Conservation (phyloP, 257 asterid genomes). For the Asclepias syriaca region DNA sequence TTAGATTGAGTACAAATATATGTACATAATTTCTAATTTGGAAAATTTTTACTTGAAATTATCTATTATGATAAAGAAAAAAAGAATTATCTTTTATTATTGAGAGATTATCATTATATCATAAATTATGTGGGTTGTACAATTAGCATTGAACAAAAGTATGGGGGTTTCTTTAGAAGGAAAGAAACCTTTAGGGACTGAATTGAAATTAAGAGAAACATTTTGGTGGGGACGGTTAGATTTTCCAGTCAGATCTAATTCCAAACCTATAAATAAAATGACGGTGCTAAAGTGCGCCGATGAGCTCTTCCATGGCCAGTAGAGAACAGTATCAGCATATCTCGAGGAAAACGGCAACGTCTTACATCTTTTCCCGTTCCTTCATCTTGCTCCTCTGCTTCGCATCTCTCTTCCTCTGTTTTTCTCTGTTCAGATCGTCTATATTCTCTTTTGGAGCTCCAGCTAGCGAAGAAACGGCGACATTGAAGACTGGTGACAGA, state of each 20-base stretch:
- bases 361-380: slow-evolving; percentile 33
- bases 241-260: not conserved
- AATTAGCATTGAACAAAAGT: not conserved
- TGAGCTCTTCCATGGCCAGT: slow-evolving; percentile 44
- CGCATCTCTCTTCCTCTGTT: slow-evolving; percentile 43
- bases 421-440: slow-evolving; percentile 47
- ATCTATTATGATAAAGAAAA: no score
- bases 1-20: no score
- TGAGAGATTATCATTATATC: not conserved
- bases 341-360: slow-evolving; percentile 38
- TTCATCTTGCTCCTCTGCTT: slow-evolving; percentile 49
- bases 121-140: no score
- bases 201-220: not conserved
- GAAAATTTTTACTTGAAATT: no score
- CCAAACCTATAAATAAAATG: slow-evolving; percentile 4
- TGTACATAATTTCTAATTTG: no score
- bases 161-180: no score
- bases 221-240: not conserved
- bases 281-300: slow-evolving; percentile 11
- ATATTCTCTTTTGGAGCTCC: not conserved
- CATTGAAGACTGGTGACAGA: not conserved
- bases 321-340: slow-evolving; percentile 28
- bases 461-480: slow-evolving; percentile 18
- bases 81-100: not conserved
- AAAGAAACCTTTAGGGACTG: not conserved